Evolutionary conservation across 371 early-diverging fungal species (phyloP).

Genomic region (Globomyces sp.): DNA sequence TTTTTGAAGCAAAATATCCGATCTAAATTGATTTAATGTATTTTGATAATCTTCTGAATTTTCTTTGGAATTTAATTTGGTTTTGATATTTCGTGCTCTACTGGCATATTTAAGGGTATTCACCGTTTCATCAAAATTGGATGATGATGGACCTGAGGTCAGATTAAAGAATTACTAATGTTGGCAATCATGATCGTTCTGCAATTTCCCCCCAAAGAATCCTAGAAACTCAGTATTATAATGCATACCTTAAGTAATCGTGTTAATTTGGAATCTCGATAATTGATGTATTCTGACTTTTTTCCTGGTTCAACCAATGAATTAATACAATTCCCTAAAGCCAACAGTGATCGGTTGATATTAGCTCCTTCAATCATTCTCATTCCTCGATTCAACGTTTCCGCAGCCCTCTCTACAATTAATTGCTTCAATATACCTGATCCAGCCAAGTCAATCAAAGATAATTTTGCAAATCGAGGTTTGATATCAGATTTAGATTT

Average conservation of each 20-base stretch:
- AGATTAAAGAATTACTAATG: constrained; percentile 43
- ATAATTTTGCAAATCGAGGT: constrained; percentile 34
- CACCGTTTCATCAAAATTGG: constrained; percentile 77
- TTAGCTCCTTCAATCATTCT: constrained; percentile 82
- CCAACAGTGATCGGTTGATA: constrained; percentile 85
- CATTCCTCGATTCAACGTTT: constrained; percentile 59
- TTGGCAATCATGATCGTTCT: constrained; percentile 85
- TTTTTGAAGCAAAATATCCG: no score
- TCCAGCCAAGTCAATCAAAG: constrained; percentile 52
- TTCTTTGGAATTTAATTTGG: constrained; percentile 24
- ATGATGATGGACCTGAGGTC: constrained; percentile 46
- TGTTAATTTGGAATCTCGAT: constrained; percentile 86
- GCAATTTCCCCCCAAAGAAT: constrained; percentile 79
- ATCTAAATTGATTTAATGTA: no score
- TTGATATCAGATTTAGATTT: constrained; percentile 17
- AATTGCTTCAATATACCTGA: constrained; percentile 15
- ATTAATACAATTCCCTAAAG: constrained; percentile 90
- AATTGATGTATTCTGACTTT: constrained; percentile 66
- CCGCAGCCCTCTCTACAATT: constrained; percentile 40
- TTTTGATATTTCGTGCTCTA: constrained; percentile 77
- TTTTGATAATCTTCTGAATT: no score
- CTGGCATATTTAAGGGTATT: constrained; percentile 90
- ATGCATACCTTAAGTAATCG: constrained; percentile 64
- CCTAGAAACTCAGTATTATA: constrained; percentile 19
- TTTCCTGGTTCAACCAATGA: constrained; percentile 69